Evolutionary conservation across 345 rosid species (phyloP).

Genomic region (Schrenkiella parvula): DNA sequence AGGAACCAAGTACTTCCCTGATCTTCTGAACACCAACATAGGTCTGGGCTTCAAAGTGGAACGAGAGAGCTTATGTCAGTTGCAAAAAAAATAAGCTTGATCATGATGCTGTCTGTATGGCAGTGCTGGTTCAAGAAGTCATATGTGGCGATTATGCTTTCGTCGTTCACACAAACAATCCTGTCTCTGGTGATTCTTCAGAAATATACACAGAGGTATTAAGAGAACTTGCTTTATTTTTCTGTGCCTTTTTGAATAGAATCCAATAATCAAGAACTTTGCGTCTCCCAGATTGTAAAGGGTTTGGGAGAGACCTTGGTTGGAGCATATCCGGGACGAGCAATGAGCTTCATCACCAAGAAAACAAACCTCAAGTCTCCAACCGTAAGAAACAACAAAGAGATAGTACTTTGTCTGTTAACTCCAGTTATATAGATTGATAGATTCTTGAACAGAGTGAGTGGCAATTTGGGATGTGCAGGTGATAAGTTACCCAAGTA

Average conservation of each 20-base stretch:
- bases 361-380: slow-evolving; percentile 71
- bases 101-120: slow-evolving; percentile 89
- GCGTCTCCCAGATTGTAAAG: slow-evolving; percentile 57
- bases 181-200: slow-evolving; percentile 75
- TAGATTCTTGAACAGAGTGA: not conserved
- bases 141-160: slow-evolving; percentile 94
- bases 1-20: slow-evolving; percentile 1
- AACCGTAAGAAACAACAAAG: slow-evolving; percentile 44
- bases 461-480: slow-evolving; percentile 22
- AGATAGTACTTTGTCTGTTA: not conserved
- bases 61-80: slow-evolving; percentile 94
- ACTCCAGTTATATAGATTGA: not conserved
- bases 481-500: slow-evolving; percentile 91
- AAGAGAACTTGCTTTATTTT: not conserved
- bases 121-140: slow-evolving; percentile 88
- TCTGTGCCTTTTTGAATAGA: not conserved
- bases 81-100: slow-evolving; percentile 69
- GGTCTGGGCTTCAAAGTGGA: slow-evolving; percentile 99
- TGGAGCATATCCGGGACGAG: slow-evolving; percentile 97
- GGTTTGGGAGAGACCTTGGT: slow-evolving; percentile 97
- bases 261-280: not conserved
- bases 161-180: slow-evolving; percentile 97
- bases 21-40: slow-evolving; percentile 18
- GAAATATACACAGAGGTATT: slow-evolving; percentile 91
- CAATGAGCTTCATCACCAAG: slow-evolving; percentile 87